Conservation (phyloP, 2,329 filamentous ascomycete species). For the Aureobasidium vineae region DNA sequence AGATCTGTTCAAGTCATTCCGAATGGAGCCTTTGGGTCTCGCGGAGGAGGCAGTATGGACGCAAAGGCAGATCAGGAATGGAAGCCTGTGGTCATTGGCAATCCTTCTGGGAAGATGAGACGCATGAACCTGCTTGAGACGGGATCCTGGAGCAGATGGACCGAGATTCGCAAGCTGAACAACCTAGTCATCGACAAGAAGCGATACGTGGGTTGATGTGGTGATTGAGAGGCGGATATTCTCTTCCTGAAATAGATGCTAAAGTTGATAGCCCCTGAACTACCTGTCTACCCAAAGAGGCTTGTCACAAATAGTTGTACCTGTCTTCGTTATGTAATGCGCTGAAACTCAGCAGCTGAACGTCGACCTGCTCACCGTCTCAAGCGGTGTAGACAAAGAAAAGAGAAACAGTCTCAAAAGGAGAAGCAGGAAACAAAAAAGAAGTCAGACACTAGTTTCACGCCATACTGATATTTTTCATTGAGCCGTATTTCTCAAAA, state of each 20-base stretch:
- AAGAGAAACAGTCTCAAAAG: too few species aligned
- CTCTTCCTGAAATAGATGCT: neutral
- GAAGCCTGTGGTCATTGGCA: constrained; percentile 69
- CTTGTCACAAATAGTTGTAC: too few species aligned
- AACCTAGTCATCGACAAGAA: constrained; percentile 34
- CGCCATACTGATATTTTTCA: too few species aligned
- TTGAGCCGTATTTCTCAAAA: too few species aligned
- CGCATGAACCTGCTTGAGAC: constrained; percentile 71
- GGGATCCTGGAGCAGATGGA: constrained; percentile 67
- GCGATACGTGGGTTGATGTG: neutral
- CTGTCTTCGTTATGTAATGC: too few species aligned
- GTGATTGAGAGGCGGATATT: neutral
- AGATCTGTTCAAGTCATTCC: constrained; percentile 68
- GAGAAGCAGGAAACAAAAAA: too few species aligned
- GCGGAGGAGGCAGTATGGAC: constrained; percentile 52
- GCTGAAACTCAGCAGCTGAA: too few species aligned
- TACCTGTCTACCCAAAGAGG: neutral
- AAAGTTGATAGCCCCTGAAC: neutral
- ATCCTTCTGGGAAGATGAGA: constrained; percentile 65
- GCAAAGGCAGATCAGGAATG: constrained; percentile 52
- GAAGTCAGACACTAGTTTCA: too few species aligned
- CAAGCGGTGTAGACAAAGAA: too few species aligned
- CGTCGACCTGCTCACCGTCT: too few species aligned
- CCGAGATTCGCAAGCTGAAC: constrained; percentile 61
- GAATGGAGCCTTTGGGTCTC: constrained; percentile 52